Evolutionary conservation across 2,329 filamentous ascomycete species (phyloP), one percentile per base, ranked within the genome.

Genomic region (Harringtonia lauricola): DNA sequence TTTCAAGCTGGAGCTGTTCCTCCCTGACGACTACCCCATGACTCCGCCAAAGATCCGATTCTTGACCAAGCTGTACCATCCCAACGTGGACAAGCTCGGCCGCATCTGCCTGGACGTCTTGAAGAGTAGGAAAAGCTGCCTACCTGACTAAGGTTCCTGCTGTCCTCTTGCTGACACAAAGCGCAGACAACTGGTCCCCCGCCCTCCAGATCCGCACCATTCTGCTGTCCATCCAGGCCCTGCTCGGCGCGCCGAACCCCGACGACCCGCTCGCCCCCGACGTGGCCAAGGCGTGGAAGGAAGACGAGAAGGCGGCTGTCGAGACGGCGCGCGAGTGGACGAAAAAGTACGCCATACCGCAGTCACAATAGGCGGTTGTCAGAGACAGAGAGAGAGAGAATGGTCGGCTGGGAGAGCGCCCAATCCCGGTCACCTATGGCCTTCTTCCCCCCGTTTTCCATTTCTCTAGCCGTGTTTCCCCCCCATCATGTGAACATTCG

Each of bases 21-120:
- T 98, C 21, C 94, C 94, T 36, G 92, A 98, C 59, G 92, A 98
- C 68, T 98, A 98, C 63, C 92, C 92, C 35, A 98, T 98, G 92
- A 95, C 88, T 29, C 90, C 92, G 43, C 92, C 92, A 37, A 95
- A 95, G 72, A 95, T 98, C 59, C 86, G 92, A 44, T 98, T 98
- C 66, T 73, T 98, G 41, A 98, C 94, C 55, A 95, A 95, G 68
- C 96, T 98, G 64, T 98, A 96, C 66, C 94, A 98, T 63, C 92
- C 92, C 42, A 98, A 98, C 63, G 95, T 98, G 55, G 92, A 98
- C 63, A 94, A 94, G 66, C 79, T 98, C 2, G 92, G 92, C 48
- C 84, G 92, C 48, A 98, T 98, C 65, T 98, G 94, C 61, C 70
- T 98, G 40, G 92, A 98, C 61, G 92, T 98, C 29, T 68, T 98